These are phyloP conservation scores for Verticillium nubilum DNA, from an alignment of 2,329 filamentous ascomycete species.

Conservation along the genomic window DNA sequence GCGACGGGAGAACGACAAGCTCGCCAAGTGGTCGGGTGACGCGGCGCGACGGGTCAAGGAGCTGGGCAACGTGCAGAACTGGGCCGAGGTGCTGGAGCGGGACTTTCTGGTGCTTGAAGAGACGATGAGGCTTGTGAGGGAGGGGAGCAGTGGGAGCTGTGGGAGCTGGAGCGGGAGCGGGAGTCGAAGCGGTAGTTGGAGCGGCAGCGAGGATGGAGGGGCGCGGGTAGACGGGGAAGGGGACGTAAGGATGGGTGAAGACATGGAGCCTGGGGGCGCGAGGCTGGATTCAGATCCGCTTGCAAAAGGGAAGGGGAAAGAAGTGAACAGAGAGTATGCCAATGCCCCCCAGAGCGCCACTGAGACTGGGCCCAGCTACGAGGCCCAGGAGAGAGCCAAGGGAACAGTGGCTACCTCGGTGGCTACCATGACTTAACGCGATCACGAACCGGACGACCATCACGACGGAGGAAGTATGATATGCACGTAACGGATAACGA, in stretches of 20 bases:
- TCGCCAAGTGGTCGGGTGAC: constrained; percentile 57
- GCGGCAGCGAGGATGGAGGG: constrained; percentile 10
- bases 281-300: background rate
- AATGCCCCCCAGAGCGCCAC: constrained; percentile 31
- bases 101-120: constrained; percentile 61
- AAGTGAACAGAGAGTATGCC: constrained; percentile 19
- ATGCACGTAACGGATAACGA: background rate
- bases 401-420: constrained; percentile 32
- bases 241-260: constrained; percentile 9
- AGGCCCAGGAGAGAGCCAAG: constrained; percentile 22
- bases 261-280: constrained; percentile 4
- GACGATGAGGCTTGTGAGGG: constrained; percentile 52
- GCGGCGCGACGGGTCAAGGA: constrained; percentile 66
- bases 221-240: constrained; percentile 5
- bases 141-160: constrained; percentile 14
- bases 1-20: constrained; percentile 58
- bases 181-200: constrained; percentile 21
- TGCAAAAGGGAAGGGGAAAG: constrained; percentile 18
- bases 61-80: constrained; percentile 78
- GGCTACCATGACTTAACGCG: constrained; percentile 23
- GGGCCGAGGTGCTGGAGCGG: constrained; percentile 75
- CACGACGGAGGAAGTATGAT: constrained; percentile 3
- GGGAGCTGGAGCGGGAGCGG: constrained; percentile 32
- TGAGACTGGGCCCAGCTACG: constrained; percentile 29
- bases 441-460: constrained; percentile 5